Conservation (phyloP, 192 early-diverging fungal genomes). For the Fimicolochytrium jonesii region DNA sequence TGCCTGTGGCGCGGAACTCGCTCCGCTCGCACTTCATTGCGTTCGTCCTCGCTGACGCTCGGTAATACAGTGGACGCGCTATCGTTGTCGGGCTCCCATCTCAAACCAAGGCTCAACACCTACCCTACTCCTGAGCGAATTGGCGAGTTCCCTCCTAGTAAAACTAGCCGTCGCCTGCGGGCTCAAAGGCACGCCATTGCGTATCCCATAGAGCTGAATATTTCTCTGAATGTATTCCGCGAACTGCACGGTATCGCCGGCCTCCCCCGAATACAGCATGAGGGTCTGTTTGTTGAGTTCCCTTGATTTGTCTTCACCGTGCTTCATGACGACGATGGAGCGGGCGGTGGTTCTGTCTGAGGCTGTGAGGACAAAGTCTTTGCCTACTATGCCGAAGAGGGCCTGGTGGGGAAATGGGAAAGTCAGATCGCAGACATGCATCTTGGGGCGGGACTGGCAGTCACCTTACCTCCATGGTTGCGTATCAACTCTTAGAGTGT, state of each 20-base stretch:
- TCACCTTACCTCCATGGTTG: too few relatives aligned
- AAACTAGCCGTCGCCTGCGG: conserved; percentile 76
- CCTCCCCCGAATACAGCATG: conserved; percentile 84
- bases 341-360: conserved; percentile 71
- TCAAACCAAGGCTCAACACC: too few relatives aligned
- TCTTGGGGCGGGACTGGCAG: too few relatives aligned
- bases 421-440: neutral
- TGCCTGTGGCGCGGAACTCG: too few relatives aligned
- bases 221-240: conserved; percentile 95
- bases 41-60: too few relatives aligned
- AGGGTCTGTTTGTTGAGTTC: conserved; percentile 75
- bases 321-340: conserved; percentile 90
- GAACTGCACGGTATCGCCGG: conserved; percentile 90
- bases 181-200: conserved; percentile 78
- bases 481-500: too few relatives aligned
- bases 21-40: too few relatives aligned
- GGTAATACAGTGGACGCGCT: too few relatives aligned
- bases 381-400: conserved; percentile 86
- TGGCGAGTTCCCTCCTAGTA: conserved; percentile 80
- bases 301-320: conserved; percentile 86
- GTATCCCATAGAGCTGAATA: conserved; percentile 82
- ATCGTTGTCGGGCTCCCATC: too few relatives aligned
- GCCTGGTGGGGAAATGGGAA: conserved; percentile 19
- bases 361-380: conserved; percentile 88
- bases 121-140: conserved; percentile 72